A percentile compares a stretch with the other conserved stretches of the same genome.
Conservation (phyloP, 2,329 filamentous ascomycete genomes). For the Cadophora luteo-olivacea region DNA sequence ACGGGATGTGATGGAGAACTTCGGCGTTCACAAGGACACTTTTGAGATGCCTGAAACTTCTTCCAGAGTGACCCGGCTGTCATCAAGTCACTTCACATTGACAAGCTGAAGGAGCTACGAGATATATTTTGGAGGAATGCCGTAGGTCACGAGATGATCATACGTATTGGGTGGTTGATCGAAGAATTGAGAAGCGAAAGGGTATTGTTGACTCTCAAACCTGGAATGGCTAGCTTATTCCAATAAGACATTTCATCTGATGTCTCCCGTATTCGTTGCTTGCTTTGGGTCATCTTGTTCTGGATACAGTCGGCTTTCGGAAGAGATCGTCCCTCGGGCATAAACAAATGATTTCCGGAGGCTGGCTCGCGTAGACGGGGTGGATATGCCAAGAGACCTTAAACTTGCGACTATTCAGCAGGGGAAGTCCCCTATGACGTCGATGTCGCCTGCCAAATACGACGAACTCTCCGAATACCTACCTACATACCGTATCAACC, state of each 20-base stretch:
- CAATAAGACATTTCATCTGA: background rate
- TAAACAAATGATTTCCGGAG: background rate
- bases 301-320: background rate
- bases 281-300: background rate
- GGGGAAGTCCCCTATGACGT: conserved; percentile 6
- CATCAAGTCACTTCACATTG: background rate
- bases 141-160: too few species aligned
- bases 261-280: background rate
- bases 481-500: background rate
- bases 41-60: background rate
- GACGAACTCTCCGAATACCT: background rate
- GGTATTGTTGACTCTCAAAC: too few species aligned
- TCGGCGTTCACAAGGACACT: background rate
- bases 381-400: background rate
- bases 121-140: background rate
- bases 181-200: too few species aligned
- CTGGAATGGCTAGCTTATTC: too few species aligned
- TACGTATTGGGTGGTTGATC: too few species aligned
- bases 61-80: background rate
- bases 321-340: background rate
- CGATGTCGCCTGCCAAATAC: background rate
- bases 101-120: background rate
- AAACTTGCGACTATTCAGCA: background rate
- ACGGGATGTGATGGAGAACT: background rate
- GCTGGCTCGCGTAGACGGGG: background rate